Conservation (phyloP, 1,284 basidiomycete genomes). For the Austropuccinia psidii region DNA sequence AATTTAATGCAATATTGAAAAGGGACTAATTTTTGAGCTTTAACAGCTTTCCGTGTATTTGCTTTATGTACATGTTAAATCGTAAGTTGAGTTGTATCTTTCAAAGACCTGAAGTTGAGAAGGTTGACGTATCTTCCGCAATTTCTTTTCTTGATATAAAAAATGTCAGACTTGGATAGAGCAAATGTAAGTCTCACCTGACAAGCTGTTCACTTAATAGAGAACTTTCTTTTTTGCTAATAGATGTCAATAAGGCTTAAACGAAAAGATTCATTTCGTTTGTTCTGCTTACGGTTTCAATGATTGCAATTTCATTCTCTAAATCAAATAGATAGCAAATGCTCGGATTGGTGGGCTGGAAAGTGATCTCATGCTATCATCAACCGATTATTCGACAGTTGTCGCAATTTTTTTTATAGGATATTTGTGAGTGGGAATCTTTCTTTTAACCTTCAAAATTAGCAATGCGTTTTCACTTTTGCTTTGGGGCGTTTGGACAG, state of each 20-base stretch:
- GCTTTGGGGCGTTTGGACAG: too few species aligned
- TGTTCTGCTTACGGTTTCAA: too few species aligned
- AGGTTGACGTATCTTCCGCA: too few species aligned
- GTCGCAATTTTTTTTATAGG: slow-evolving; percentile 29
- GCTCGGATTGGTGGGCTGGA: slow-evolving; percentile 32
- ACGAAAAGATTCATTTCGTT: background rate
- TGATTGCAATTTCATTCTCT: background rate
- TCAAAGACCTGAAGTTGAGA: background rate
- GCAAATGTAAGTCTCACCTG: slow-evolving; percentile 20
- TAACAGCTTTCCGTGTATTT: slow-evolving; percentile 26
- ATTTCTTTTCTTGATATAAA: too few species aligned
- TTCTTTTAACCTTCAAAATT: background rate
- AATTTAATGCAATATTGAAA: background rate
- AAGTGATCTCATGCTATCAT: slow-evolving; percentile 10
- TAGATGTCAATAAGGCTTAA: background rate
- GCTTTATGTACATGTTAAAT: slow-evolving; percentile 21
- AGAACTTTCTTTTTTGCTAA: too few species aligned
- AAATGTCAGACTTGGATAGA: slow-evolving; percentile 31
- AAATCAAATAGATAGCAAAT: slow-evolving; percentile 28
- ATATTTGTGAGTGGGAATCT: slow-evolving; percentile 7
- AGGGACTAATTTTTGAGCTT: background rate
- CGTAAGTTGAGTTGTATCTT: background rate
- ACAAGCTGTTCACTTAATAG: background rate
- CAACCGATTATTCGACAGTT: slow-evolving; percentile 22
- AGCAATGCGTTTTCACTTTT: background rate